Percentiles rank a stretch among this genome's conserved stretches.
Evolutionary conservation across 1,284 basidiomycete species (phyloP).

Genomic region (Cutaneotrichosporon spelunceum): DNA sequence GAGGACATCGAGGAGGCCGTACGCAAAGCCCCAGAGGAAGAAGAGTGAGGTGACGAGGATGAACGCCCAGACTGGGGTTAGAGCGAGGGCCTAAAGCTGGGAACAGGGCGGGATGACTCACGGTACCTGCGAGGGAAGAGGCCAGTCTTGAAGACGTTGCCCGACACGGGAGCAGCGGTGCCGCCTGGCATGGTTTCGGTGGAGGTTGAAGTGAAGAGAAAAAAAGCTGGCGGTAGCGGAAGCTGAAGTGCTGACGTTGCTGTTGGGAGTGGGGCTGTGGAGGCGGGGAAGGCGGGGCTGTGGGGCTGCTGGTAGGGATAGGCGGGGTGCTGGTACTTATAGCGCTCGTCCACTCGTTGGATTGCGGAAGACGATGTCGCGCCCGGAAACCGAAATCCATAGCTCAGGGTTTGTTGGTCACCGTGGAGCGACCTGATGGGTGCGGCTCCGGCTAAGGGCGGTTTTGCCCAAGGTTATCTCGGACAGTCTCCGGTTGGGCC

Average conservation of each 20-base stretch:
- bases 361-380: no score
- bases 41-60: slow-evolving; percentile 71
- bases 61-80: slow-evolving; percentile 56
- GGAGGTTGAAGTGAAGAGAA: not conserved
- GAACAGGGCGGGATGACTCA: slow-evolving; percentile 7
- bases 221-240: not conserved
- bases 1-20: slow-evolving; percentile 75
- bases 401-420: no score
- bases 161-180: slow-evolving; percentile 7
- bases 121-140: slow-evolving; percentile 20
- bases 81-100: not conserved
- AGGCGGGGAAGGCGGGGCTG: no score
- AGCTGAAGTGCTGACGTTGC: not conserved
- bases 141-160: slow-evolving; percentile 18
- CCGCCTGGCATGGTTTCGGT: slow-evolving; percentile 17
- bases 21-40: slow-evolving; percentile 65
- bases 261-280: not conserved
- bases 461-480: no score
- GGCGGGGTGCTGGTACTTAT: no score
- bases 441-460: no score
- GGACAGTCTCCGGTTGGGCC: no score
- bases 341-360: no score
- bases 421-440: no score
- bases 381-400: no score
- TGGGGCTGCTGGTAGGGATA: no score